A percentile compares a stretch with the other conserved stretches of the same genome.
Conservation (phyloP, 2,329 filamentous ascomycete species). For the Fusarium nematophilum region DNA sequence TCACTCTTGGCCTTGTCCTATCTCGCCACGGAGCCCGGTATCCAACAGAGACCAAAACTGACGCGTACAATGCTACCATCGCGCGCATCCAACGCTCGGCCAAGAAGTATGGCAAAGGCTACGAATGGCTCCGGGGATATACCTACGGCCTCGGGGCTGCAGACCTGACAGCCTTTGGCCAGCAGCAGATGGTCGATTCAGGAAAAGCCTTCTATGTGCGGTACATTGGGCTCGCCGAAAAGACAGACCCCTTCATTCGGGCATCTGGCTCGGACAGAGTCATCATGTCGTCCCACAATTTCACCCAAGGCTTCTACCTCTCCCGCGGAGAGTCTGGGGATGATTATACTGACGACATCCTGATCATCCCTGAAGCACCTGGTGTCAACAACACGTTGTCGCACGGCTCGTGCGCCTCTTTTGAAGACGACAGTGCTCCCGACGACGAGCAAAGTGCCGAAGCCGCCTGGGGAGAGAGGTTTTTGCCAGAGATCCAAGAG, state of each 20-base stretch:
- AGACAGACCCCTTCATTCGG: constrained; percentile 76
- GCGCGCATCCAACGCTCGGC: constrained; percentile 70
- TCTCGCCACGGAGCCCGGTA: constrained; percentile 88
- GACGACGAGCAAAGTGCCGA: constrained; percentile 63
- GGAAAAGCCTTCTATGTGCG: constrained; percentile 80
- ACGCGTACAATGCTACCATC: constrained; percentile 72
- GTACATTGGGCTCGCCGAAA: constrained; percentile 71
- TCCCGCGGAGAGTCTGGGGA: constrained; percentile 52
- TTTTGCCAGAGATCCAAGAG: constrained; percentile 73
- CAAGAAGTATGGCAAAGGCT: constrained; percentile 69
- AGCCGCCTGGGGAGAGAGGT: constrained; percentile 68
- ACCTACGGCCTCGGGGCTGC: constrained; percentile 77
- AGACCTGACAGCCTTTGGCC: constrained; percentile 74
- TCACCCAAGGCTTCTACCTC: constrained; percentile 77
- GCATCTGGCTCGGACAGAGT: constrained; percentile 77
- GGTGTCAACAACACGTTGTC: constrained; percentile 85
- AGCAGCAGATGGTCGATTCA: constrained; percentile 77
- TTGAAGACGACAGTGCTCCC: constrained; percentile 69
- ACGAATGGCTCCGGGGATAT: constrained; percentile 78
- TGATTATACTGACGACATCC: constrained; percentile 64
- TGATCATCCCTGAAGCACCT: constrained; percentile 75
- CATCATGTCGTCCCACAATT: constrained; percentile 79
- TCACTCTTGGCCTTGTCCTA: constrained; percentile 84
- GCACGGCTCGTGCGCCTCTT: constrained; percentile 76
- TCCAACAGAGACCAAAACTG: constrained; percentile 77